Conservation (phyloP, 345 rosid genomes). For the Salix dunnii region DNA sequence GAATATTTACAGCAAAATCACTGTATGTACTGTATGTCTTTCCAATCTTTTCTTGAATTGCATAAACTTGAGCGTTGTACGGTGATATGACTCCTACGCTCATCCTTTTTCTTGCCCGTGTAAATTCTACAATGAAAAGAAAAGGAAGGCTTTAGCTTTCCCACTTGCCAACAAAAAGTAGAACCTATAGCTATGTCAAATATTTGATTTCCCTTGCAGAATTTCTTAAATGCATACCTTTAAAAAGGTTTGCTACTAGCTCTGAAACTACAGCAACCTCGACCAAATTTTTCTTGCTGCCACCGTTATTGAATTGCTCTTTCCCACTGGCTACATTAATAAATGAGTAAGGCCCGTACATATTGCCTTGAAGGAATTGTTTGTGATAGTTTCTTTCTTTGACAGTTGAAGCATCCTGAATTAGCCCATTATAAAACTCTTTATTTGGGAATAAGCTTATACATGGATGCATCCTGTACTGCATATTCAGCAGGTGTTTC, state of each 20-base stretch:
- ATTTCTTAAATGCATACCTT: slow-evolving; percentile 23
- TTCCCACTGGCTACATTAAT: slow-evolving; percentile 34
- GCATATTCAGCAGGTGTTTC: slow-evolving; percentile 26
- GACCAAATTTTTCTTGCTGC: slow-evolving; percentile 29
- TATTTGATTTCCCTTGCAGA: background rate
- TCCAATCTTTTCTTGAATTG: slow-evolving; percentile 42
- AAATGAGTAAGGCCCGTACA: slow-evolving; percentile 50
- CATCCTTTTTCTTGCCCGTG: slow-evolving; percentile 13
- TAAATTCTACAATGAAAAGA: slow-evolving; percentile 7
- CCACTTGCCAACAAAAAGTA: background rate
- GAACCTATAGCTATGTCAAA: background rate
- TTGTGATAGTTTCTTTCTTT: slow-evolving; percentile 7
- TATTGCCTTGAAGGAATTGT: slow-evolving; percentile 29
- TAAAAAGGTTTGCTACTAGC: slow-evolving; percentile 32
- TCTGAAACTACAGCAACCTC: slow-evolving; percentile 40
- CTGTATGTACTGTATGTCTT: background rate
- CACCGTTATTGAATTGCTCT: slow-evolving; percentile 32
- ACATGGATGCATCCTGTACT: slow-evolving; percentile 39
- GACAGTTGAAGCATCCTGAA: slow-evolving; percentile 20
- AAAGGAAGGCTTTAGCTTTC: background rate
- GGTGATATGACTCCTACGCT: slow-evolving; percentile 51
- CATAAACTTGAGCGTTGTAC: slow-evolving; percentile 47
- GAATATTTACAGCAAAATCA: slow-evolving; percentile 28
- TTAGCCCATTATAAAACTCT: slow-evolving; percentile 18
- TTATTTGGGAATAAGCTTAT: slow-evolving; percentile 29